phyloP scores from a whole-genome alignment of 345 rosid species.

The Nephelium lappaceum region DNA sequence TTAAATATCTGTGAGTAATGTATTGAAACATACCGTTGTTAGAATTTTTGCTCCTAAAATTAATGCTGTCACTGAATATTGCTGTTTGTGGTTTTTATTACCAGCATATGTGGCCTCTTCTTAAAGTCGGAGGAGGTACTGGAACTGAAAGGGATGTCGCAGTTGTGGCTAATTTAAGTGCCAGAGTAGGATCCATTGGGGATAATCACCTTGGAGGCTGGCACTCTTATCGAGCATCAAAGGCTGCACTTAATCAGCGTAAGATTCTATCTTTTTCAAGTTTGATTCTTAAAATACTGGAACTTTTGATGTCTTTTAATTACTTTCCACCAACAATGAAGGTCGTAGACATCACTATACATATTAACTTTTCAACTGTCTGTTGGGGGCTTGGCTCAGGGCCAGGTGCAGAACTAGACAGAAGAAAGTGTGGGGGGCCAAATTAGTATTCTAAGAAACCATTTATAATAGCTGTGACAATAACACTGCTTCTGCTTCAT shows the following conservation, averaged over 20 bases:
- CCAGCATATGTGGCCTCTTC: constrained; percentile 97
- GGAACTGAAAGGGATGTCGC: constrained; percentile 76
- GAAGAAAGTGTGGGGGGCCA: too few species aligned
- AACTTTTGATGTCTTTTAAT: neutral
- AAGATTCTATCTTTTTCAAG: constrained; percentile 26
- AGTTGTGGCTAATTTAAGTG: constrained; percentile 88
- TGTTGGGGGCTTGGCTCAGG: neutral
- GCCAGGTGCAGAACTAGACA: neutral
- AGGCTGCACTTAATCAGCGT: constrained; percentile 88
- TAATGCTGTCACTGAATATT: neutral
- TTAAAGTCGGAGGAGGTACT: constrained; percentile 75
- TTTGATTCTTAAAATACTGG: neutral
- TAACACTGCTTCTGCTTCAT: neutral
- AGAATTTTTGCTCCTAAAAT: neutral
- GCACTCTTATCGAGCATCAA: constrained; percentile 91
- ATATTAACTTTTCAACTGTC: neutral
- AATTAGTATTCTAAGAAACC: too few species aligned
- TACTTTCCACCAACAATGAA: neutral
- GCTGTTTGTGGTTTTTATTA: constrained; percentile 28
- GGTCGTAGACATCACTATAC: neutral
- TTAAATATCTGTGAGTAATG: neutral
- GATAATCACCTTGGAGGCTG: constrained; percentile 89
- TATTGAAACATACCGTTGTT: neutral
- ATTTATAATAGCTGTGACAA: neutral
- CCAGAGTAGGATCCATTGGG: constrained; percentile 85